Base-by-base conservation (phyloP, 257 asterid species). In the Ophiorrhiza pumila region DNA sequence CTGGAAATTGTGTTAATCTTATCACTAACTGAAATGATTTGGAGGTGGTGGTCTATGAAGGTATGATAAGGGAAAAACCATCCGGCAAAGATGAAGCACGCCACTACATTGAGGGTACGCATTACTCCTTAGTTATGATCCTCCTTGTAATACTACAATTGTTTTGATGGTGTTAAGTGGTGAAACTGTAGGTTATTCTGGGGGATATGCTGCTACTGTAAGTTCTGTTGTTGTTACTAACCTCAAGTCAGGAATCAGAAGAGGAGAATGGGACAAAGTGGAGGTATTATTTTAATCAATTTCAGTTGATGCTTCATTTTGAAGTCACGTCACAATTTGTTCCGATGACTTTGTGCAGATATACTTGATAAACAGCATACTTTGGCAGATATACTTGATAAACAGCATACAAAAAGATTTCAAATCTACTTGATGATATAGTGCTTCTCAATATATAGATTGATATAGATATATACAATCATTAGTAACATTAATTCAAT, bases 1-100 rank as follows among this genome's bases (percentile, higher is more conserved):
- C 46, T 31, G 27, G 17, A 46, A 35, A 63, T 76, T 61, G 53
- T 60, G 42, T 77, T 62, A 68, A 69, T 79, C 88, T 81, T 74
- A 84, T 88, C 74, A 66, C 64, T 76, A 73, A 74, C 78, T 72
- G 60, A 80, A 85, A 87, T 77, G 71, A 69, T 85, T 61, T 88
- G 88, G 85, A 93, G 97, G 98, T 95, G 85, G 98, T 95, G 88
- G 97, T 95, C 76, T 92, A 92, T 84, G 91, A 92, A 87, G 98
- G 97, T 83, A 47, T 56, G 72, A 75, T 95, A 81, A 87, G 98
- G 86, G 98, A 95, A 80, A 95, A 95, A 72, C 98, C 99, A 72
- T 89, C 96, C 61, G 83, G 83, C 83, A 80, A 81, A 86, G 97
- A 89, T 75, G 99, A 95, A 83, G 99, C 97, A 68, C 90, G 96